Base-by-base conservation (phyloP, 345 rosid genomes). In the Chamaenerion angustifolium region DNA sequence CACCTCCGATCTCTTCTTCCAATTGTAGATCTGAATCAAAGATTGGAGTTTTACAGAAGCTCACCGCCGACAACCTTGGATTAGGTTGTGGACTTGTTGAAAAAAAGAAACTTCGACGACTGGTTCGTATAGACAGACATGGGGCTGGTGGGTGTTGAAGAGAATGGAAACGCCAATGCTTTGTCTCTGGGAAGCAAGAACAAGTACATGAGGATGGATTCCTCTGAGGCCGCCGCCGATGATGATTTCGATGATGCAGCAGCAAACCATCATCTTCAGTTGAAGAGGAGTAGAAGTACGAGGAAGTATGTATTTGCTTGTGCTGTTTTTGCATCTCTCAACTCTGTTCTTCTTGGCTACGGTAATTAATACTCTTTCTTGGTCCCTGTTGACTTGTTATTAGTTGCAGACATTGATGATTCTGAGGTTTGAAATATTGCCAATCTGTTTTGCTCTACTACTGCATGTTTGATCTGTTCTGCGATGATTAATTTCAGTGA, bases 261-360 rank as follows among this genome's bases (percentile, higher is more conserved):
- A 48, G 42, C 51, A 31, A 51, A 45, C 16, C 52, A 70, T 58
- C 66, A 58, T 25, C 65, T 58, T 6, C 73, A 50, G 55, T 62
- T 63, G 48, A 56, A 56, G 2, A 71, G 81, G 67, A 65, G 52
- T 47, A 68, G 13, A 37, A 62, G 61, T 37, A 70, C 74, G 42
- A 71, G 73, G 45, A 83, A 66, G 59, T 83, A 76, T 45, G 66
- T 88, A 48, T 43, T 88, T 64, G 78, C 82, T 40, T 89, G 94
- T 48, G 95, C 92, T 43, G 59, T 85, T 66, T 79, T 89, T 61
- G 95, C 95, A 12, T 89, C 97, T 21, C 76, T 89, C 54, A 85
- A 79, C 67, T 73, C 73, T 58, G 97, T 89, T 65, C 88, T 86
- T 69, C 95, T 86, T 51, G 95, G 95, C 19, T 89, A 89, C 58